Base-by-base conservation (phyloP, 495 filamentous ascomycete species). In the Hyaloscypha finlandica region DNA sequence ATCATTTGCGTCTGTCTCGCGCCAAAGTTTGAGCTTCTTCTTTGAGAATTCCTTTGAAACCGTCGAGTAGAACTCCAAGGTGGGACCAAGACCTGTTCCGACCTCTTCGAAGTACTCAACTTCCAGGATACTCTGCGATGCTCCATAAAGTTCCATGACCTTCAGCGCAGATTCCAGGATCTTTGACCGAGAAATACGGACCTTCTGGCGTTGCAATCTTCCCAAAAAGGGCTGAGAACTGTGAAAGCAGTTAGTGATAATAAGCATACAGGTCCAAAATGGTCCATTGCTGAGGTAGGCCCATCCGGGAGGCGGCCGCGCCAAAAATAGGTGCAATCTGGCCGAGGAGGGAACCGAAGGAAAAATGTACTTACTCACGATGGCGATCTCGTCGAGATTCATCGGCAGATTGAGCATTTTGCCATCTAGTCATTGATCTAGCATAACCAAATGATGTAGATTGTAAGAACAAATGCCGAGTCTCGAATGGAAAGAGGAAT, bases 51-150 rank as follows among this genome's bases (percentile, higher is more conserved):
- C 95, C 76, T 93, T 97, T 0, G 96, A 98, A 2, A 97, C 94
- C 1, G 92, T 97, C 2, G 96, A 96, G 78, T 98, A 99, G 77
- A 99, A 99, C 76, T 99, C 96, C 25, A 99, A 84, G 9, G 96
- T 99, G 19, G 96, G 96, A 0, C 96, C 96, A 53, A 99, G 83
- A 48, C 96, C 96, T 52, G 96, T 98, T 58, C 96, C 96, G 52
- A 98, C 96, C 79, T 99, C 96, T 69, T 98, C 95, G 72, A 98
- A 99, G 72, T 99, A 99, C 73, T 99, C 96, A 22, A 99, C 94
- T 73, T 99, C 96, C 2, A 99, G 81, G 56, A 97, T 89, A 76
- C 96, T 98, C 42, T 95, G 90, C 5, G 94, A 97, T 3, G 92
- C 91, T 2, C 96, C 96, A 75, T 99, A 99, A 6, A 98, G 87